Evolutionary conservation across 2,329 filamentous ascomycete species (phyloP), one percentile per base, ranked within the genome.

Genomic region (Emergomyces orientalis): DNA sequence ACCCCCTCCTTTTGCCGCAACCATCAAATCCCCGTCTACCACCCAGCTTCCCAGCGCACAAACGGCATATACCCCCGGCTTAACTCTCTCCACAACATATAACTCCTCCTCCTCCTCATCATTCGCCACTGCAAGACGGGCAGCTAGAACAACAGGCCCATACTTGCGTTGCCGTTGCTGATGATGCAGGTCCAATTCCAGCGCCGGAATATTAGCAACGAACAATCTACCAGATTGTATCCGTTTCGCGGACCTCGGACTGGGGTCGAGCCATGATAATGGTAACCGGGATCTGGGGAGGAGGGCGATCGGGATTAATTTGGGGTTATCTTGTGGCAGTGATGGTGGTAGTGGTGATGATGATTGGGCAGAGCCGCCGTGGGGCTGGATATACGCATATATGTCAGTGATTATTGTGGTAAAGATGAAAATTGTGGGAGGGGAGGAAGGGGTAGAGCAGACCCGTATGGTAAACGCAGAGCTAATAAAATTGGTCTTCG

Each of bases 61-160:
- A 39, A 78, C 67, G n/a, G 76, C 72, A 64, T 77, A 78, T 47
- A 78, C 69, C 2, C 72, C 72, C 52, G 62, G 65, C 61, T 77
- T 77, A 19, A 77, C 75, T 22, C 72, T 65, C 63, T 78, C 77
- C 9, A 78, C 67, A 32, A 74, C 70, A 63, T 75, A 78, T 5
- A 78, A 63, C 3, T 70, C 70, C 1, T 71, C 70, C 60, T 71
- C 70, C 27, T 67, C 39, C 25, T 6, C 22, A 7, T 13, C 47
- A 9, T 25, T n/a, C 25, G 37, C 22, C 8, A 17, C 25, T 5
- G 66, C 47, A 32, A 74, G 65, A 32, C 75, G 71, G 14, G 72
- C 72, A 6, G 69, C 71, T 7, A 78, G 67, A 13, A 77, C 73
- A 3, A 67, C 65, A 6, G 71, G 69, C 58, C 73, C 71, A 7